Evolutionary conservation across 768 basidiomycete species (phyloP), one percentile per base, ranked within the genome.

Genomic region (Clitopilus hobsonii): DNA sequence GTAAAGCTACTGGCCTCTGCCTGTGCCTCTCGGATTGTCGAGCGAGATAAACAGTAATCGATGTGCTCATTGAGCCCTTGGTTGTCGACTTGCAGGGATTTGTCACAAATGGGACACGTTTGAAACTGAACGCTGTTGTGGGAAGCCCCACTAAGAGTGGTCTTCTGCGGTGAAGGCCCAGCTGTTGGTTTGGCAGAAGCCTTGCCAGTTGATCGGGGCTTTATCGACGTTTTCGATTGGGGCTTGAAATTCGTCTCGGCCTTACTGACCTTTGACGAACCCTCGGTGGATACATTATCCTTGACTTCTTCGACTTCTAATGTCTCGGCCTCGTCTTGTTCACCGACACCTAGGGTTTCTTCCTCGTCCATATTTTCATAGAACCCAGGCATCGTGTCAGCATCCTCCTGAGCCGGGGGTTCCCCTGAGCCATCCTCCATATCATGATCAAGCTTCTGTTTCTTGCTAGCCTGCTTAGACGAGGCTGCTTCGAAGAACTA

Each of bases 21-120:
- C 54, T 89, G 88, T 0, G 89, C 89, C 62, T 89, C 81, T 56
- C 79, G 71, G 57, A 96, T 94, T 2, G 84, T 88, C 22, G 79
- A 81, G 55, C 83, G 82, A 65, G 90, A 94, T 51, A 97, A 68
- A 64, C 94, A 97, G 62, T 86, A 89, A 68, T 97, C 94, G 41
- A 97, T 78, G 63, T 97, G 94, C n/a, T 82, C 75, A 64, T 97
- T 96, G 28, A 97, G 69, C 4, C 81, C 85, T 49, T 79, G 75
- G 65, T 97, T 97, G 66, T 92, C 85, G 1, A 79, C 83, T 56
- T 78, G 71, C 53, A 93, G 66, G 11, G 70, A 66, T 64, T 81
- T 84, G 23, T 70, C 65, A 62, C 91, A 95, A 22, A 94, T 74
- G 3, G 94, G 93, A 67, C 92, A 95, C 5, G 41, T 45, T 20